Conservation (phyloP, 768 basidiomycete species). For the Russula ochroleuca region DNA sequence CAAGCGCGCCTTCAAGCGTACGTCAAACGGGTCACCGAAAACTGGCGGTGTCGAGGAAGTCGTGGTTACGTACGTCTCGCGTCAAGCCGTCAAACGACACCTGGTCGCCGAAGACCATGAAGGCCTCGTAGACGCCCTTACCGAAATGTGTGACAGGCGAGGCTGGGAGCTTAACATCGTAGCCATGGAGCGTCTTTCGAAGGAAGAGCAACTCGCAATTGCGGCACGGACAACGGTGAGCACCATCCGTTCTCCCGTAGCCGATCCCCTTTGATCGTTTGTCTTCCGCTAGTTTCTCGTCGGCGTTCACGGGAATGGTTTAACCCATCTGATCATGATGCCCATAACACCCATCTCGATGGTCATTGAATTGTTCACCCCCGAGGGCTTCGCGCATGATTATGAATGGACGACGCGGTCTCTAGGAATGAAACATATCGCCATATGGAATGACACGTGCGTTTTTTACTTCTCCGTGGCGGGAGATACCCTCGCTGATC, state of each 20-base stretch:
- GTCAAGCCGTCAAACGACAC: constrained; percentile 56
- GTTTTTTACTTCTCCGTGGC: constrained; percentile 21
- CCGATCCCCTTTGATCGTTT: neutral
- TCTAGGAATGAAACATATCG: constrained; percentile 70
- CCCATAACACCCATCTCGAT: constrained; percentile 67
- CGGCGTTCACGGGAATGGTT: constrained; percentile 55
- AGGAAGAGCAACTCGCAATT: constrained; percentile 69
- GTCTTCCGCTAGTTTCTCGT: constrained; percentile 20
- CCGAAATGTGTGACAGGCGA: constrained; percentile 43
- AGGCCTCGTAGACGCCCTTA: constrained; percentile 47
- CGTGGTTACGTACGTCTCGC: constrained; percentile 68
- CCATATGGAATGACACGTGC: constrained; percentile 77
- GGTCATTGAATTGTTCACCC: constrained; percentile 83
- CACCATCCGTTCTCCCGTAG: constrained; percentile 6
- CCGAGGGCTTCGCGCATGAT: constrained; percentile 77
- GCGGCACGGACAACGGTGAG: constrained; percentile 67
- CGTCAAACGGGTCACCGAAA: constrained; percentile 2
- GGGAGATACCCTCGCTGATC: neutral
- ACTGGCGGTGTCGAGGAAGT: constrained; percentile 38
- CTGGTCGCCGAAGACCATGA: constrained; percentile 54
- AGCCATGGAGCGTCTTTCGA: constrained; percentile 59
- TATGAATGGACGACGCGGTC: constrained; percentile 80
- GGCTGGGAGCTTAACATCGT: constrained; percentile 61
- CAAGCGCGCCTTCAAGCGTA: constrained; percentile 24
- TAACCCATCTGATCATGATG: constrained; percentile 86